These are phyloP conservation scores for Colletotrichum orbiculare DNA, from an alignment of 2,329 filamentous ascomycete genomes.

Conservation along the genomic window DNA sequence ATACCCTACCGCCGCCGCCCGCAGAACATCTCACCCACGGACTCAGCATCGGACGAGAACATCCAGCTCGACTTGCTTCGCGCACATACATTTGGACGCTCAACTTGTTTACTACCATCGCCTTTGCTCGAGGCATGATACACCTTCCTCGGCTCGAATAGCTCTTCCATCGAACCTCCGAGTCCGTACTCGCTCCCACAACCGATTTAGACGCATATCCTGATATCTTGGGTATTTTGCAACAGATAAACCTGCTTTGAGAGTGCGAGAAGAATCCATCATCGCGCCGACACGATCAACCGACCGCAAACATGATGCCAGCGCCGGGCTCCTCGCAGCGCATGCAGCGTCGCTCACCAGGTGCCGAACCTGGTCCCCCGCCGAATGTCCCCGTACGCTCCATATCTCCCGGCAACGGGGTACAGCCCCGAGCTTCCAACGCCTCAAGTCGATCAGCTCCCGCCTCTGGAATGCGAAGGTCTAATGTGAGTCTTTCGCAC, in stretches of 20 bases:
- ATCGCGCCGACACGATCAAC: not conserved
- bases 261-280: constrained; percentile 16
- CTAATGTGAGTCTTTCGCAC: constrained; percentile 64
- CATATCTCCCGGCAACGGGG: constrained; percentile 68
- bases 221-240: constrained; percentile 17
- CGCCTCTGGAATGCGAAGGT: constrained; percentile 56
- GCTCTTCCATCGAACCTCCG: not conserved
- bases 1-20: constrained; percentile 14
- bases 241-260: constrained; percentile 4
- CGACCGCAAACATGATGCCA: constrained; percentile 56
- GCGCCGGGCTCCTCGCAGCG: constrained; percentile 63
- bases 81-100: constrained; percentile 5
- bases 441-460: constrained; percentile 72
- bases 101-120: not conserved
- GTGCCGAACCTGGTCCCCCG: constrained; percentile 68
- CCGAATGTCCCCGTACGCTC: constrained; percentile 65
- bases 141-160: constrained; percentile 10
- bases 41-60: constrained; percentile 12
- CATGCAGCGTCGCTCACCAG: constrained; percentile 72
- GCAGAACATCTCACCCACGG: constrained; percentile 12
- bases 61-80: constrained; percentile 9
- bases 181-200: not conserved
- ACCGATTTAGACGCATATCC: not conserved
- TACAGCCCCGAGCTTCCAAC: constrained; percentile 72
- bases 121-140: constrained; percentile 13